phyloP scores from a whole-genome alignment of 139 green algal genomes.

The Pedinophyceae sp. region DNA sequence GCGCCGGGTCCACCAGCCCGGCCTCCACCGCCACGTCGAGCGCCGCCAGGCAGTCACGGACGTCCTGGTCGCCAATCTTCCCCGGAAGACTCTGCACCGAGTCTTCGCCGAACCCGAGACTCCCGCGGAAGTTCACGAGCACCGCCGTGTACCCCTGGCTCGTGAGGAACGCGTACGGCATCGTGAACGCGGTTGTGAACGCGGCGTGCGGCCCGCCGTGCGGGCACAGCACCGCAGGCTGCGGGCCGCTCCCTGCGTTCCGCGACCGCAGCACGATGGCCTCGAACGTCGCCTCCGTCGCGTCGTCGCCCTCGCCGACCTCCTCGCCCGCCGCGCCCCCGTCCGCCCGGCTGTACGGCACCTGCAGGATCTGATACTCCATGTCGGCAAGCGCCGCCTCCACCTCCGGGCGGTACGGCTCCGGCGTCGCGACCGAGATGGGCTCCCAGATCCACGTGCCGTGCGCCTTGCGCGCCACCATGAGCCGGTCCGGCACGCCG shows the following conservation, averaged over 20 bases:
- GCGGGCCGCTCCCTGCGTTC: slow-evolving; percentile 12
- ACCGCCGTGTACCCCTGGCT: slow-evolving; percentile 49
- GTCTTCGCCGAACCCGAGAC: slow-evolving; percentile 56
- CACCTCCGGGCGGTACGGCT: slow-evolving; percentile 3
- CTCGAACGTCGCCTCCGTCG: not conserved
- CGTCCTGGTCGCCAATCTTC: slow-evolving; percentile 49
- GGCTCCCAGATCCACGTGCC: slow-evolving; percentile 8
- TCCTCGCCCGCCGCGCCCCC: no score
- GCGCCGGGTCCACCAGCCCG: slow-evolving; percentile 15
- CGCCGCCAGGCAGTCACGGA: slow-evolving; percentile 67
- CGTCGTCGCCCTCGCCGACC: not conserved
- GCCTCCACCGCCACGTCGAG: slow-evolving; percentile 32
- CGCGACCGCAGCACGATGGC: slow-evolving; percentile 2
- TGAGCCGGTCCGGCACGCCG: slow-evolving; percentile 16
- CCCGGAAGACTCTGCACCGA: slow-evolving; percentile 64
- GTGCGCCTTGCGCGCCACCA: slow-evolving; percentile 11
- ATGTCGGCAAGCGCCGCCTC: slow-evolving; percentile 10
- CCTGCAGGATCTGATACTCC: not conserved
- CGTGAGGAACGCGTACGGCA: slow-evolving; percentile 42
- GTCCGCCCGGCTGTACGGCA: no score
- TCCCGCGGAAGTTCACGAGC: slow-evolving; percentile 21
- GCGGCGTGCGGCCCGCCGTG: slow-evolving; percentile 78
- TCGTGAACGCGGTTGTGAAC: slow-evolving; percentile 40
- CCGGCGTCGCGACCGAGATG: slow-evolving; percentile 6
- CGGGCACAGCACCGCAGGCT: slow-evolving; percentile 46